Evolutionary conservation across 345 rosid species (phyloP).

Genomic region (Turnera subulata): DNA sequence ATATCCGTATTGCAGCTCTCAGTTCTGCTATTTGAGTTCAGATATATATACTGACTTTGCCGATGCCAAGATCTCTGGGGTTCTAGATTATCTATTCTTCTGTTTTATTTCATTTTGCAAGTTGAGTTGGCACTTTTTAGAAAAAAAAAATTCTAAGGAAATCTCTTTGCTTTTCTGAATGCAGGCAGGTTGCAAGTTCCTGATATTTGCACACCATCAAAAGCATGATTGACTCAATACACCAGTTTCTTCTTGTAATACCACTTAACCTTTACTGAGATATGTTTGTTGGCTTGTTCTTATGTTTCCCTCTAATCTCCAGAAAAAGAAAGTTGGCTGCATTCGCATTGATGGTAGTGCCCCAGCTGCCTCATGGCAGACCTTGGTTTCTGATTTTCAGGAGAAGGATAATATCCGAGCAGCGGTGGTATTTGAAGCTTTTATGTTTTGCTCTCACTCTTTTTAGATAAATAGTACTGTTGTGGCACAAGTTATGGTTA

Average conservation of each 20-base stretch:
- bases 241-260: conserved; percentile 73
- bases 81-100: conserved; percentile 53
- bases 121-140: not conserved
- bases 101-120: not conserved
- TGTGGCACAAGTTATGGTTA: not conserved
- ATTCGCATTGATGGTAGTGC: conserved; percentile 86
- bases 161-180: conserved; percentile 16
- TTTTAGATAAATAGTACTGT: not conserved
- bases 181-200: conserved; percentile 98
- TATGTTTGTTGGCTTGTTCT: conserved; percentile 23
- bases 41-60: conserved; percentile 93
- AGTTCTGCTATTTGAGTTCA: conserved; percentile 25
- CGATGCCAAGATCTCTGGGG: conserved; percentile 89
- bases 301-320: conserved; percentile 26
- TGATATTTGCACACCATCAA: conserved; percentile 87
- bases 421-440: conserved; percentile 56
- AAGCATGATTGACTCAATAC: conserved; percentile 81
- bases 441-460: not conserved
- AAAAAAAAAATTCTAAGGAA: not conserved
- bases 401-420: conserved; percentile 71
- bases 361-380: conserved; percentile 65
- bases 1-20: not conserved
- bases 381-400: conserved; percentile 83
- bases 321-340: conserved; percentile 90
- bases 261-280: conserved; percentile 15